phyloP scores from a whole-genome alignment of 2,329 filamentous ascomycete genomes.

The Microdochium bolleyi region DNA sequence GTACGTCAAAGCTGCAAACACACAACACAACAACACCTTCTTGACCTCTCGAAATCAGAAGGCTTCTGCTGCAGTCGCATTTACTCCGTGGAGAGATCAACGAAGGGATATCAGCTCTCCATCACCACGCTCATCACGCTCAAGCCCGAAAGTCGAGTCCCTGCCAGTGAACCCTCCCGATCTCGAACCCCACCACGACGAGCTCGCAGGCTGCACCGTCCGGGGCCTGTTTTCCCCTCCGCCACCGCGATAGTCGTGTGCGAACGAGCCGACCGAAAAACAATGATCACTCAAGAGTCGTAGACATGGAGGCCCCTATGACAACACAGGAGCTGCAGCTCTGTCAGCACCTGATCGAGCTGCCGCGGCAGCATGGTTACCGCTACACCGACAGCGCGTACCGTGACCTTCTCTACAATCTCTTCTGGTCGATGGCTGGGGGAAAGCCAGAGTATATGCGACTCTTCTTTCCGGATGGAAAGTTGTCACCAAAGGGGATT shows the following conservation, averaged over 20 bases:
- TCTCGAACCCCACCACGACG: background rate
- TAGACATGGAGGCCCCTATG: conserved; percentile 23
- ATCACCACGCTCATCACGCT: no score
- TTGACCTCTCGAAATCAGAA: no score
- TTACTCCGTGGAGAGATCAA: no score
- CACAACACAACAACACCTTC: no score
- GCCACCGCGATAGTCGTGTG: background rate
- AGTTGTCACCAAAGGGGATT: conserved; percentile 44
- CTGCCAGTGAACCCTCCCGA: no score
- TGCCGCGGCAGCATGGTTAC: conserved; percentile 66
- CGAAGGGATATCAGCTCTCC: no score
- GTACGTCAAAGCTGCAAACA: no score
- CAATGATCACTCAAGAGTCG: conserved; percentile 9
- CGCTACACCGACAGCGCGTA: conserved; percentile 68
- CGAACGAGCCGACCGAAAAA: conserved; percentile 3
- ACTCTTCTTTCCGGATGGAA: conserved; percentile 75
- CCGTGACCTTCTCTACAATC: conserved; percentile 63
- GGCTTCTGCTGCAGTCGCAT: no score
- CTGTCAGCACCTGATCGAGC: conserved; percentile 70
- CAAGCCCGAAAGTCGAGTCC: no score
- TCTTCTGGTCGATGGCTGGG: conserved; percentile 82
- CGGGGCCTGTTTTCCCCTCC: background rate
- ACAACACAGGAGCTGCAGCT: conserved; percentile 72
- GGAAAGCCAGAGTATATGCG: conserved; percentile 66
- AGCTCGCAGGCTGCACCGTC: no score